Percentiles rank a stretch among this genome's conserved stretches.
Conservation (phyloP, 2,329 filamentous ascomycete genomes). For the Aspergillus ibericus region DNA sequence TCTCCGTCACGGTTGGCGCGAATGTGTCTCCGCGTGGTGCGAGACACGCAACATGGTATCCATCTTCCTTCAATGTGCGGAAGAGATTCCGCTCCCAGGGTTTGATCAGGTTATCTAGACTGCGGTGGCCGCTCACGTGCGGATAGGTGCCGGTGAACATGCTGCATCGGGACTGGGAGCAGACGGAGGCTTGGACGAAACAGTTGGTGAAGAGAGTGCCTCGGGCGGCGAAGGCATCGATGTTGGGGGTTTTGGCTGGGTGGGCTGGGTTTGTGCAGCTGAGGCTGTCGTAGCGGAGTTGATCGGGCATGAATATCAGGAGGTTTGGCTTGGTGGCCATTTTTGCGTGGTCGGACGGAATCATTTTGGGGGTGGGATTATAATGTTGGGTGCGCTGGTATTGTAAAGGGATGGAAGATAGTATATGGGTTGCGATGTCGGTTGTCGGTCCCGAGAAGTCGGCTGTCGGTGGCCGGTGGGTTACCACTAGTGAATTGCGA, state of each 20-base stretch:
- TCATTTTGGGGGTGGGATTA: too few relatives aligned
- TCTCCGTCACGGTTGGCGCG: constrained; percentile 5
- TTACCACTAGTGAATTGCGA: too few relatives aligned
- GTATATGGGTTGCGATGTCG: too few relatives aligned
- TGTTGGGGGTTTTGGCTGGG: constrained; percentile 39
- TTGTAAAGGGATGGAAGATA: too few relatives aligned
- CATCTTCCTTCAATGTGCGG: constrained; percentile 44
- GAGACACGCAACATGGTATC: constrained; percentile 51
- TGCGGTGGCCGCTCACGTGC: constrained; percentile 49
- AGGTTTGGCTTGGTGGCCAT: not conserved
- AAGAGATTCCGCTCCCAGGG: constrained; percentile 53
- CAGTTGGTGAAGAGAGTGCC: constrained; percentile 49
- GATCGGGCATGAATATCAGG: constrained; percentile 51
- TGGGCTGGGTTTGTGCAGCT: constrained; percentile 42
- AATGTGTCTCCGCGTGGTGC: constrained; percentile 4
- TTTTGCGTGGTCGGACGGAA: too few relatives aligned
- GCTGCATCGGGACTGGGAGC: constrained; percentile 49
- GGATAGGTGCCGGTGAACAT: constrained; percentile 52
- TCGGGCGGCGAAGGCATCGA: constrained; percentile 7
- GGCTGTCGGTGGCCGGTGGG: too few relatives aligned
- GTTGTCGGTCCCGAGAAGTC: too few relatives aligned
- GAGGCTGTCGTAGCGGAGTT: constrained; percentile 49
- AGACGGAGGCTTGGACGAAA: constrained; percentile 49
- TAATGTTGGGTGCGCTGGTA: too few relatives aligned
- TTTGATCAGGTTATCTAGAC: constrained; percentile 50